These are phyloP conservation scores for Raphanus raphanistrum DNA, from an alignment of 345 rosid genomes.

Conservation along the genomic window DNA sequence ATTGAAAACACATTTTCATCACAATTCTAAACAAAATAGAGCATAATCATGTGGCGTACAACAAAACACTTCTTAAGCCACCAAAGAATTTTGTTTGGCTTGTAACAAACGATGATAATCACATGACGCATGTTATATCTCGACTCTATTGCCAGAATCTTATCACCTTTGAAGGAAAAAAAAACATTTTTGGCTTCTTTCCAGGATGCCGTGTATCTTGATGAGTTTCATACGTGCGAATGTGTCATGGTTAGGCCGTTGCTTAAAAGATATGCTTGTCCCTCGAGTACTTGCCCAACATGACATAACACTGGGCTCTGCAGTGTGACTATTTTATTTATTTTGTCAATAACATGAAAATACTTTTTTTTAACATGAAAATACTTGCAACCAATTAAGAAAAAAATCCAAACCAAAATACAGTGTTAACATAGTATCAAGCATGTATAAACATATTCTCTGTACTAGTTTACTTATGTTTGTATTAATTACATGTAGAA, in stretches of 20 bases:
- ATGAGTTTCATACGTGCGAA: slow-evolving; percentile 18
- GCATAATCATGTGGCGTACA: slow-evolving; percentile 26
- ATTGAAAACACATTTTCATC: background rate
- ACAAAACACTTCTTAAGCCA: slow-evolving; percentile 18
- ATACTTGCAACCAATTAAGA: background rate
- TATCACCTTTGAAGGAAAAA: background rate
- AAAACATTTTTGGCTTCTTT: background rate
- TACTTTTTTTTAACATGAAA: too few species aligned
- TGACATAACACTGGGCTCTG: slow-evolving; percentile 10
- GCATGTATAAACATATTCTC: background rate
- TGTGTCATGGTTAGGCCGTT: slow-evolving; percentile 32
- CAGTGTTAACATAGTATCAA: background rate
- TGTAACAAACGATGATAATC: background rate
- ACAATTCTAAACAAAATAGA: background rate
- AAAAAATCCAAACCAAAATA: background rate
- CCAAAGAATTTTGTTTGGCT: background rate
- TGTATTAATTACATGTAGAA: background rate
- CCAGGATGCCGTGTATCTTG: background rate
- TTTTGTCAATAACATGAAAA: background rate
- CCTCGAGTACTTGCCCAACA: slow-evolving; percentile 5
- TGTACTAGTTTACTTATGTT: background rate
- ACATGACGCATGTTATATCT: slow-evolving; percentile 36
- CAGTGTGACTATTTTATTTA: slow-evolving; percentile 12
- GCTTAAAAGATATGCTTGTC: slow-evolving; percentile 20
- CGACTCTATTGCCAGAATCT: slow-evolving; percentile 20